Evolutionary conservation across 768 basidiomycete genomes (phyloP).

Genomic region (Psilocybe sp.): DNA sequence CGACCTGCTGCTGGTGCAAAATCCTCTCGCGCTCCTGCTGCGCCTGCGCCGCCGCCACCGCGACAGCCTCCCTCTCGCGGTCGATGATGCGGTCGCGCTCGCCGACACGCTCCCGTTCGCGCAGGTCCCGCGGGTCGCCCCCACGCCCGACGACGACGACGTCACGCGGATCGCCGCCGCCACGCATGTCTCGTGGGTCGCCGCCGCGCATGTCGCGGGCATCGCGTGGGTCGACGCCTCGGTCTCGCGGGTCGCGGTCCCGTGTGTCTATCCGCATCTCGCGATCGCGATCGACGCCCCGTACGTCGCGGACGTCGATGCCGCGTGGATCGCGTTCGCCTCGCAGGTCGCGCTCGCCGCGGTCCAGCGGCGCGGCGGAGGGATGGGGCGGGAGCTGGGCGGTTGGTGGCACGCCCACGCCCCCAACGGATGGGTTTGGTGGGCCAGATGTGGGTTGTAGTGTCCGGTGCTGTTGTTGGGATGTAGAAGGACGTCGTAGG

Average conservation of each 20-base stretch:
- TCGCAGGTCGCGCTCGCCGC: constrained; percentile 7
- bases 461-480: constrained; percentile 43
- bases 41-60: neutral
- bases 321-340: neutral
- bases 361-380: constrained; percentile 21
- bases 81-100: neutral
- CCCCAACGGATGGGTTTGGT: too few relatives aligned
- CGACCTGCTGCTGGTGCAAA: neutral
- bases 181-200: constrained; percentile 5
- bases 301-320: constrained; percentile 1
- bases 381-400: constrained; percentile 33
- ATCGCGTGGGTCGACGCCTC: constrained; percentile 4
- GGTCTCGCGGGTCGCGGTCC: constrained; percentile 3
- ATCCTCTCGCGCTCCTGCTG: neutral
- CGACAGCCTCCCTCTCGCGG: neutral
- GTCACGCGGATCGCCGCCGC: neutral
- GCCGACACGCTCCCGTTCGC: neutral
- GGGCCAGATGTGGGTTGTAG: constrained; percentile 42
- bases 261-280: constrained; percentile 4
- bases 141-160: constrained; percentile 2
- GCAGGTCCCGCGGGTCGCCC: neutral
- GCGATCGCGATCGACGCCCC: constrained; percentile 6
- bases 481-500: too few relatives aligned
- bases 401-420: constrained; percentile 32
- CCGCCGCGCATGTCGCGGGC: neutral